Percentiles rank a stretch among this genome's conserved stretches.
phyloP scores from a whole-genome alignment of 2,329 filamentous ascomycete genomes.

The Bipolaris victoriae region DNA sequence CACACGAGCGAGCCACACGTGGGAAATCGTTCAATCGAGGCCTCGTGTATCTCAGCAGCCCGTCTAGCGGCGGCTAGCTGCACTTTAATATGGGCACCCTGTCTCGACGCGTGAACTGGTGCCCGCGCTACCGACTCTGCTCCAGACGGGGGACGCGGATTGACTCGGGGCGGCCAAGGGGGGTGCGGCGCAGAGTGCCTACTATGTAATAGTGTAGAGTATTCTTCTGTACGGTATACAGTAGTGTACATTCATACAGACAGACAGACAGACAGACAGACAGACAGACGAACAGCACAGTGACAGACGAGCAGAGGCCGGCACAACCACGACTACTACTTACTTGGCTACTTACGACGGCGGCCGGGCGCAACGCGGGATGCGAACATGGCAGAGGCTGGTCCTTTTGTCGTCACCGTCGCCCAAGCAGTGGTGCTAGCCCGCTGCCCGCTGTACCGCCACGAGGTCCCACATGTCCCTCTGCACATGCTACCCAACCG shows the following conservation, averaged over 20 bases:
- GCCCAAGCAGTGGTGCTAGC: slow-evolving; percentile 23
- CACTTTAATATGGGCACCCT: slow-evolving; percentile 40
- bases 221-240: no score
- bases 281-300: neutral
- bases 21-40: slow-evolving; percentile 49
- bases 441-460: slow-evolving; percentile 36
- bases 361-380: slow-evolving; percentile 9
- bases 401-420: slow-evolving; percentile 21
- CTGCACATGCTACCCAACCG: slow-evolving; percentile 30
- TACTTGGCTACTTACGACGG: no score
- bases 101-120: slow-evolving; percentile 31
- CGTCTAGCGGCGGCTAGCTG: slow-evolving; percentile 46
- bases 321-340: neutral
- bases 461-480: slow-evolving; percentile 31
- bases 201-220: neutral
- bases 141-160: slow-evolving; percentile 7
- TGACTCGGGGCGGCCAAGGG: slow-evolving; percentile 5
- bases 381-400: slow-evolving; percentile 10
- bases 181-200: neutral
- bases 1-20: slow-evolving; percentile 41
- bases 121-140: slow-evolving; percentile 20
- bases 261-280: neutral
- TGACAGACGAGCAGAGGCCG: no score
- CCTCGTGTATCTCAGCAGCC: slow-evolving; percentile 47
- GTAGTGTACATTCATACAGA: neutral